Percentiles rank a stretch among this genome's conserved stretches.
Evolutionary conservation across 352 stramenopile species (phyloP).

Genomic region (Pelagophyceae sp.): DNA sequence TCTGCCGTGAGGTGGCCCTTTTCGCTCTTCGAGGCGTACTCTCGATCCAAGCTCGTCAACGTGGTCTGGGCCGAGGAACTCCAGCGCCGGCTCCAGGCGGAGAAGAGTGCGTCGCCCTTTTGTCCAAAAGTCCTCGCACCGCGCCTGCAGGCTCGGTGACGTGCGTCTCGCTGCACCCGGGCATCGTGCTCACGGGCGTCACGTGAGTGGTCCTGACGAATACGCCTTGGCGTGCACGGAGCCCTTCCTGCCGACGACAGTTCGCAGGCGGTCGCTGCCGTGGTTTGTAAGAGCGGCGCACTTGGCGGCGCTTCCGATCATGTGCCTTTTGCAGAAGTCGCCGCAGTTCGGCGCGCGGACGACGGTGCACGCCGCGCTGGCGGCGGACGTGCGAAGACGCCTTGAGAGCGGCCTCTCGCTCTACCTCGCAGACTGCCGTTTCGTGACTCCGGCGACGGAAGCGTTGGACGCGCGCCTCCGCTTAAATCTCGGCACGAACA

Average conservation of each 20-base stretch:
- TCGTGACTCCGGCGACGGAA: background rate
- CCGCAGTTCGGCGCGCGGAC: background rate
- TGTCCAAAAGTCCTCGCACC: background rate
- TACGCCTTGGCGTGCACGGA: background rate
- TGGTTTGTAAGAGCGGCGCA: background rate
- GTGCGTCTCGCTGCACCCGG: background rate
- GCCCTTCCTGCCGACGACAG: background rate
- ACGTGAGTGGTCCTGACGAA: background rate
- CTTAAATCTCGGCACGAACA: background rate
- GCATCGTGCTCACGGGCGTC: slow-evolving; percentile 9
- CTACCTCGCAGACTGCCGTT: slow-evolving; percentile 9
- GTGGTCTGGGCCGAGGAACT: background rate
- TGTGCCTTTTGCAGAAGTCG: slow-evolving; percentile 10
- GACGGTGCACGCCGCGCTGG: background rate
- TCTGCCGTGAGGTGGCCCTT: background rate
- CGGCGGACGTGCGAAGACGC: background rate
- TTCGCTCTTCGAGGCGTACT: background rate
- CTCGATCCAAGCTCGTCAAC: slow-evolving; percentile 8
- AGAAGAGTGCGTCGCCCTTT: too few relatives aligned
- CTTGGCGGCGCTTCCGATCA: background rate
- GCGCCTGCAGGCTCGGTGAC: background rate
- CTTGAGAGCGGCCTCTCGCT: background rate
- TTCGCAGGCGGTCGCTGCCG: background rate
- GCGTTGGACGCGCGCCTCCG: background rate
- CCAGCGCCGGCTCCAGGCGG: background rate